A percentile compares a stretch with the other conserved stretches of the same genome.
phyloP scores from a whole-genome alignment of 345 rosid genomes.

The Ceriops tagal region DNA sequence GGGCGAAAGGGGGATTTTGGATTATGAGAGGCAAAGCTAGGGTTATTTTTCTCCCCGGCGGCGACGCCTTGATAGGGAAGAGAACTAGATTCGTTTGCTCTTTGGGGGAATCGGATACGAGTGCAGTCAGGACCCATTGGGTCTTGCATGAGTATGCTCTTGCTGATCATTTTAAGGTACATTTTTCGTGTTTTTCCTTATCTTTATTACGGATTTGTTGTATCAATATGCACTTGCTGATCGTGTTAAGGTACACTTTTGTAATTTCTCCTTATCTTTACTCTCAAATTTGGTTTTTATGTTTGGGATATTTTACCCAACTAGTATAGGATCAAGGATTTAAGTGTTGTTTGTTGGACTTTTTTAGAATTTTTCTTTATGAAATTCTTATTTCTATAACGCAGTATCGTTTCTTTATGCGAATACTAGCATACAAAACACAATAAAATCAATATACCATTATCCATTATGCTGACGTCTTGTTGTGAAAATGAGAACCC shows the following conservation, averaged over 20 bases:
- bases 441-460: too few relatives aligned
- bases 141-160: constrained; percentile 47
- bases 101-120: constrained; percentile 24
- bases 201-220: constrained; percentile 1
- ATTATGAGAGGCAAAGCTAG: constrained; percentile 29
- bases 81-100: constrained; percentile 39
- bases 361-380: too few relatives aligned
- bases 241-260: background rate
- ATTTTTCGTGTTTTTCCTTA: background rate
- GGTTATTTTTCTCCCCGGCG: constrained; percentile 28
- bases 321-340: too few relatives aligned
- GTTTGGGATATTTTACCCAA: too few relatives aligned
- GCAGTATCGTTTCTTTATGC: too few relatives aligned
- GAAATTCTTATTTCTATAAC: too few relatives aligned
- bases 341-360: too few relatives aligned
- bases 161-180: constrained; percentile 16
- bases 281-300: background rate
- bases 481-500: too few relatives aligned
- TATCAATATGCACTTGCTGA: constrained; percentile 43
- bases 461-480: too few relatives aligned
- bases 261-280: background rate
- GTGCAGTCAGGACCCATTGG: constrained; percentile 42
- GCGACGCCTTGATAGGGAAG: constrained; percentile 32
- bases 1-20: constrained; percentile 47
- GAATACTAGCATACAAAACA: too few relatives aligned